phyloP scores from a whole-genome alignment of 2,329 filamentous ascomycete genomes.

The Pyrenophora seminiperda region DNA sequence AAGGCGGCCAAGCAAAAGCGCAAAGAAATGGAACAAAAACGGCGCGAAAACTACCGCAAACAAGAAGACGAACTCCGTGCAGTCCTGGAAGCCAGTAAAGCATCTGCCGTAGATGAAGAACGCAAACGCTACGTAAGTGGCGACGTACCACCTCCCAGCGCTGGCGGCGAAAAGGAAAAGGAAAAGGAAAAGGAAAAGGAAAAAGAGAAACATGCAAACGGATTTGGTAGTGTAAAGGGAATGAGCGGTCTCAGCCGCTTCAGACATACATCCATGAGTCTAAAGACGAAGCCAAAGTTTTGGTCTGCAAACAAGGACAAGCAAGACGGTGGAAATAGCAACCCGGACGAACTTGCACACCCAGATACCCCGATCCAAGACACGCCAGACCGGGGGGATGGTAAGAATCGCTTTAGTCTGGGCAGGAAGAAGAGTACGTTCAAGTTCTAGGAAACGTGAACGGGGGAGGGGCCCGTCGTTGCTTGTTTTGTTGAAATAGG shows the following conservation, averaged over 20 bases:
- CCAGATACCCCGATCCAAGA: constrained; percentile 40
- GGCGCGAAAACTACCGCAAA: constrained; percentile 62
- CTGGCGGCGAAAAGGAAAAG: background rate
- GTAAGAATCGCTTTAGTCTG: constrained; percentile 70
- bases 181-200: no score
- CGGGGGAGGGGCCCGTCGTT: no score
- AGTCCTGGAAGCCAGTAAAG: constrained; percentile 70
- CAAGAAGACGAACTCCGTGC: constrained; percentile 67
- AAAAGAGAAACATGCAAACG: constrained; percentile 40
- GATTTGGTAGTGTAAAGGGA: constrained; percentile 43
- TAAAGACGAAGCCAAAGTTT: constrained; percentile 75
- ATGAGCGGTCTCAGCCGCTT: constrained; percentile 64
- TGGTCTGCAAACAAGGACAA: constrained; percentile 58
- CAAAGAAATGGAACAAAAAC: constrained; percentile 56
- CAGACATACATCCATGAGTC: constrained; percentile 74
- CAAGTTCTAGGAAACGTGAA: constrained; percentile 30
- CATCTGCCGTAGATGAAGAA: constrained; percentile 59
- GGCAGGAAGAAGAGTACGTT: constrained; percentile 73
- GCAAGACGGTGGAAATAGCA: constrained; percentile 26
- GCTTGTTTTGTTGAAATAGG: no score
- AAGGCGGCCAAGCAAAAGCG: constrained; percentile 53
- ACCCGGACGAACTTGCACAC: constrained; percentile 21
- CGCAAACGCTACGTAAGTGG: constrained; percentile 28
- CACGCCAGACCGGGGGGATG: constrained; percentile 62
- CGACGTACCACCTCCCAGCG: constrained; percentile 13